Base-by-base conservation (phyloP, 2,329 filamentous ascomycete species). In the Macrophomina tecta region DNA sequence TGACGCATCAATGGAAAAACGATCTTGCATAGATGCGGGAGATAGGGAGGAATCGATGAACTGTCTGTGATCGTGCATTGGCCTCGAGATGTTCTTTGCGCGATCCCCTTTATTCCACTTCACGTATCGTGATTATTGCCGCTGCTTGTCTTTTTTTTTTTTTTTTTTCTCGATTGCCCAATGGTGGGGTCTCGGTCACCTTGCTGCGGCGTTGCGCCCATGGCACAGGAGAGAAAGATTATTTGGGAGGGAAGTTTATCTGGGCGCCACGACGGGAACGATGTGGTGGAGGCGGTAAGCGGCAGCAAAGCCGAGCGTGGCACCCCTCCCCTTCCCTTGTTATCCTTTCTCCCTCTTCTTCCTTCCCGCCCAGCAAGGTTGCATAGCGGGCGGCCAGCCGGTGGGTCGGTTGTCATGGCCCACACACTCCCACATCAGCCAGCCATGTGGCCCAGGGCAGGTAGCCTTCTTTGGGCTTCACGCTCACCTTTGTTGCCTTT, bases 291-390 rank as follows among this genome's bases (percentile, higher is more conserved):
- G 38, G 61, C 61, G 61, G 61, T 64, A 64, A 64, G 61, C 61
- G 61, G 61, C 34, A 53, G 61, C 61, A 53, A 64, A 53, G 61
- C 61, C 49, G 61, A 64, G 61, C 61, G 34, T 52, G 46, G 58
- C 58, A 49, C 30, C 42, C 58, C 42, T 36, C 14, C 42, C n/a
- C 38, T 46, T 18, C 40, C 38, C 23, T 23, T 23, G 23, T 23
- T 23, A 23, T 23, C 23, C 23, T 23, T 23, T 23, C 23, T 23
- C 23, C 23, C 23, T 23, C 23, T 23, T 23, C 23, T 23, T 23
- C 23, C 23, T 23, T 23, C 23, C 23, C 23, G 23, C 23, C 23
- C 23, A 23, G 23, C 23, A 23, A 23, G 23, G 23, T 23, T 23
- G 23, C 23, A 23, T 23, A 23, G 23, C 23, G 23, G 23, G 23